These are phyloP conservation scores for Teratosphaeria nubilosa DNA, from an alignment of 2,329 filamentous ascomycete genomes.

Conservation along the genomic window DNA sequence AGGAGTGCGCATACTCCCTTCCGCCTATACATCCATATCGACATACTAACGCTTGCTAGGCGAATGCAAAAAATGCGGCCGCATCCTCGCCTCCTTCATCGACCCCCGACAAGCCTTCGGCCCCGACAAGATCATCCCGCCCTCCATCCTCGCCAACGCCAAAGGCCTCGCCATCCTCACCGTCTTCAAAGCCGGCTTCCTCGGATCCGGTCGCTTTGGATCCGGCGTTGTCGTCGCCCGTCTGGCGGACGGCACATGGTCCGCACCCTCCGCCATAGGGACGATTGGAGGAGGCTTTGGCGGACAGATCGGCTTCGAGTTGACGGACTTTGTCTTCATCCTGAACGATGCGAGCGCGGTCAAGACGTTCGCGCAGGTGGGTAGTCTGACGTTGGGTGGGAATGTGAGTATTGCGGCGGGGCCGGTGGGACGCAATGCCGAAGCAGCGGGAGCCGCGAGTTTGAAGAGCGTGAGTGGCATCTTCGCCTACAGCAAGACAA, in stretches of 20 bases:
- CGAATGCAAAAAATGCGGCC: slow-evolving; percentile 94
- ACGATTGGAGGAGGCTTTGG: slow-evolving; percentile 75
- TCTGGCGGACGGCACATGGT: slow-evolving; percentile 68
- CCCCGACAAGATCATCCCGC: slow-evolving; percentile 94
- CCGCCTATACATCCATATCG: neutral
- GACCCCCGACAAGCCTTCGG: slow-evolving; percentile 89
- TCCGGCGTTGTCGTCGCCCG: slow-evolving; percentile 74
- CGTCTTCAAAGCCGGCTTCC: slow-evolving; percentile 77
- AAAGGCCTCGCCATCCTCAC: slow-evolving; percentile 86
- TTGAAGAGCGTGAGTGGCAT: slow-evolving; percentile 81
- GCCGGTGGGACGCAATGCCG: slow-evolving; percentile 86
- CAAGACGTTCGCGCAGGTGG: slow-evolving; percentile 85
- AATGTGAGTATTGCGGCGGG: slow-evolving; percentile 95
- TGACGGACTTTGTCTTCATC: slow-evolving; percentile 96
- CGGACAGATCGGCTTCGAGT: slow-evolving; percentile 76
- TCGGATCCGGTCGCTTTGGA: slow-evolving; percentile 72
- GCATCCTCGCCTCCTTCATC: slow-evolving; percentile 89
- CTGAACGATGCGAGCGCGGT: slow-evolving; percentile 86
- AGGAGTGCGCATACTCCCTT: slow-evolving; percentile 33
- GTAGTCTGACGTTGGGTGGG: slow-evolving; percentile 83
- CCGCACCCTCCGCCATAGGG: slow-evolving; percentile 69
- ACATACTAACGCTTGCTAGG: slow-evolving; percentile 42
- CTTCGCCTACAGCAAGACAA: slow-evolving; percentile 97
- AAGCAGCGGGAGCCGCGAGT: slow-evolving; percentile 88
- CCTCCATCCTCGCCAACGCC: slow-evolving; percentile 76